Percentiles rank a stretch among this genome's conserved stretches.
Evolutionary conservation across 2,329 filamentous ascomycete genomes (phyloP).

Genomic region (Alternaria triticina): DNA sequence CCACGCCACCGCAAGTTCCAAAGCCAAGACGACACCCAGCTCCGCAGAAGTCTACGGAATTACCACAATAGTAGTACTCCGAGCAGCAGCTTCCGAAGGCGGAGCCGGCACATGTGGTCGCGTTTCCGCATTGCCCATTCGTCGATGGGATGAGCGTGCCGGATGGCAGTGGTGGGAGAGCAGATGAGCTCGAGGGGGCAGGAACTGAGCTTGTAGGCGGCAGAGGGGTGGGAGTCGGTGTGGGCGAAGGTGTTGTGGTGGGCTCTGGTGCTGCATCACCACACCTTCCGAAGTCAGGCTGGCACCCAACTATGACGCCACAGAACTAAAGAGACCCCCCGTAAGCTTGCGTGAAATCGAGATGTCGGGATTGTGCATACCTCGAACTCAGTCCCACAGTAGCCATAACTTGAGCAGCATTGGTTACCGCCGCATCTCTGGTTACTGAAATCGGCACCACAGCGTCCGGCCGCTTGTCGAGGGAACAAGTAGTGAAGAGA

Average conservation of each 20-base stretch:
- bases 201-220: slow-evolving; percentile 15
- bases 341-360: background rate
- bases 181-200: slow-evolving; percentile 14
- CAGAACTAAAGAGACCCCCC: slow-evolving; percentile 13
- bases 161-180: slow-evolving; percentile 30
- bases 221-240: slow-evolving; percentile 25
- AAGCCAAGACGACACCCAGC: slow-evolving; percentile 34
- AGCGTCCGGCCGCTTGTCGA: slow-evolving; percentile 33
- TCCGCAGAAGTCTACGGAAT: slow-evolving; percentile 31
- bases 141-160: slow-evolving; percentile 30
- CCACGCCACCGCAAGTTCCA: slow-evolving; percentile 28
- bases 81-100: slow-evolving; percentile 35
- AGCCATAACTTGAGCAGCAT: slow-evolving; percentile 37
- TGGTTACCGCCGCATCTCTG: slow-evolving; percentile 26
- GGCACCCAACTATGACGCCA: slow-evolving; percentile 30
- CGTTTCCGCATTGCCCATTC: slow-evolving; percentile 39
- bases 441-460: slow-evolving; percentile 27
- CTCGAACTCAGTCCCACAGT: slow-evolving; percentile 34
- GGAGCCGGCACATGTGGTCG: slow-evolving; percentile 36
- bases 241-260: slow-evolving; percentile 17
- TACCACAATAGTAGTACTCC: slow-evolving; percentile 35
- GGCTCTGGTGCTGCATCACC: slow-evolving; percentile 24
- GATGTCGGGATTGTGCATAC: background rate
- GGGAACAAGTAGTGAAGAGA: slow-evolving; percentile 18
- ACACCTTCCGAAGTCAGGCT: slow-evolving; percentile 37